Evolutionary conservation across 805 yeast genomes (phyloP), one percentile per base, ranked within the genome.

Genomic region (Saccharomycopsis synnaedendra): DNA sequence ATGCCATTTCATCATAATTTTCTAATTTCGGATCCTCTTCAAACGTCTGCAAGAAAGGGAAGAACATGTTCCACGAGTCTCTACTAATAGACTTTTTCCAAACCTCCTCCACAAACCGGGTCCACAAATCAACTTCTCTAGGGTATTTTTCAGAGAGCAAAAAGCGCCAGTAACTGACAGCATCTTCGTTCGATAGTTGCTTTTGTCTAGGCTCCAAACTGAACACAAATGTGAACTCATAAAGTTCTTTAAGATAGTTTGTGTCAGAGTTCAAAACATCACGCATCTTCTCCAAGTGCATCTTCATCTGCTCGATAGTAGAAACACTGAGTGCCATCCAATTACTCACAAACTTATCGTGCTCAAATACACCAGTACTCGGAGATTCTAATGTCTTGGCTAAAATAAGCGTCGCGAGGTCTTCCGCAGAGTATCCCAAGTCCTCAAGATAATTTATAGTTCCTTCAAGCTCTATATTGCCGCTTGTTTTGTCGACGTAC

Each of bases 1-100:
- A 85, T 29, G 83, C 88, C 55, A 75, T 74, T 54, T 82, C 93
- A 56, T 83, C 89, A 62, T 88, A 89, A 3, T 63, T 64, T 10
- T 64, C 63, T 4, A 90, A 66, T 1, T 58, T 53, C 0, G 83
- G 76, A 50, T 85, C 84, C 11, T 60, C 53, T 1, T 75, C 63
- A 50, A 70, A 70, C 51, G 75, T 74, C 46, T 66, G 63, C 57
- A 88, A 86, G 48, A 79, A 77, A 47, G 72, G 72, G 37, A 45
- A 40, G 48, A 84, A 66, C 97, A 89, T 88, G 52, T 75, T 72
- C 97, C 97, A 90, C 29, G 80, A 76, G 58, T 90, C 98, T 53
- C 65, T 75, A 4, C 84, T 72, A 36, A 93, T 70, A 4, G 69
- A 62, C 43, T 70, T 64, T 43, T 74, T 69, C 52, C 70, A 65